A percentile compares a stretch with the other conserved stretches of the same genome.
These are phyloP conservation scores for Coffea eugenioides DNA, from an alignment of 257 asterid species.

Conservation along the genomic window DNA sequence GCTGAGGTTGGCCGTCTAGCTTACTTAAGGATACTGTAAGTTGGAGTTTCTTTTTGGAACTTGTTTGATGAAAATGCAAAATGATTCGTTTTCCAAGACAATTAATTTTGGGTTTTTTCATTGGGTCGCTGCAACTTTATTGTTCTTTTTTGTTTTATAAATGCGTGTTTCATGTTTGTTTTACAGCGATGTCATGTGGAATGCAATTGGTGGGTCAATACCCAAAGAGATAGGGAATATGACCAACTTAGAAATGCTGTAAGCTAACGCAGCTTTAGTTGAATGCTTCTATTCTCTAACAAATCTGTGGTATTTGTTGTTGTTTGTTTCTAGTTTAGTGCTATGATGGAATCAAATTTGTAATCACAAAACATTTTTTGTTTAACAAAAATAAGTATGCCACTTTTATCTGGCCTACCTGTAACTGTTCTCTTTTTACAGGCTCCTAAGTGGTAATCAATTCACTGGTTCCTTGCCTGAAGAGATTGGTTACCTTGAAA, in stretches of 20 bases:
- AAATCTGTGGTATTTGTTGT: neutral
- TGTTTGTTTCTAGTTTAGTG: neutral
- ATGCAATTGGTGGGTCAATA: slow-evolving; percentile 68
- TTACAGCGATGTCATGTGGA: slow-evolving; percentile 93
- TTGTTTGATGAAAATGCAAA: neutral
- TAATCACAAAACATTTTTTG: too few relatives aligned
- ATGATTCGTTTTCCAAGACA: too few relatives aligned
- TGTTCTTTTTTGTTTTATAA: too few relatives aligned
- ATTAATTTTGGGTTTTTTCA: neutral
- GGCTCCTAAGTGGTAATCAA: slow-evolving; percentile 92
- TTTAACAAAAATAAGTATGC: too few relatives aligned
- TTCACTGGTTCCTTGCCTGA: slow-evolving; percentile 89
- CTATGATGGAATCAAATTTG: neutral
- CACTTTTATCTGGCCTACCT: too few relatives aligned
- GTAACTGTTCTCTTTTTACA: slow-evolving; percentile 28
- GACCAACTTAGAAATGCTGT: slow-evolving; percentile 61
- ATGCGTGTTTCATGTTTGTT: too few relatives aligned
- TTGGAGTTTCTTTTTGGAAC: slow-evolving; percentile 4
- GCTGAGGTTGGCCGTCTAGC: slow-evolving; percentile 77
- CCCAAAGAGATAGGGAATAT: slow-evolving; percentile 93
- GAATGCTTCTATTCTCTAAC: slow-evolving; percentile 2
- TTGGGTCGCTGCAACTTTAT: too few relatives aligned
- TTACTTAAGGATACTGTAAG: slow-evolving; percentile 74
- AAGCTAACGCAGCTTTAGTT: slow-evolving; percentile 28
- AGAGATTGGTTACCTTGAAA: slow-evolving; percentile 76